phyloP scores from a whole-genome alignment of 768 basidiomycete genomes.

The Agaricus subrufescens region DNA sequence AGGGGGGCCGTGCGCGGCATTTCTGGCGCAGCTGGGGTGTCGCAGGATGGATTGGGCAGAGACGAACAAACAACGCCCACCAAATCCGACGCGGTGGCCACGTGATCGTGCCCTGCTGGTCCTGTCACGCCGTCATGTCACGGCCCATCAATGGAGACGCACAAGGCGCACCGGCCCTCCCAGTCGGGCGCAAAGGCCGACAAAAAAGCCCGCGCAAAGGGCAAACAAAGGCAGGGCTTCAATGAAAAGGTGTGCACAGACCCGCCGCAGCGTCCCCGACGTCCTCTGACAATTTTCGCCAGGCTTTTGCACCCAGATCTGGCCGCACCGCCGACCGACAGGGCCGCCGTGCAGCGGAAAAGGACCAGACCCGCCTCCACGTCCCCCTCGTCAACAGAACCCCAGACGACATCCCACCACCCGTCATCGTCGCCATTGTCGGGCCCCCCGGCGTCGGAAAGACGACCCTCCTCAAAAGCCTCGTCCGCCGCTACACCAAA shows the following conservation, averaged over 20 bases:
- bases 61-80: slow-evolving; percentile 12
- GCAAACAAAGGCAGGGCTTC: slow-evolving; percentile 69
- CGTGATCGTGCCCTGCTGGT: slow-evolving; percentile 17
- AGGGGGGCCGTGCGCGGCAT: slow-evolving; percentile 19
- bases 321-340: slow-evolving; percentile 86
- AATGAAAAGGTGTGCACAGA: slow-evolving; percentile 76
- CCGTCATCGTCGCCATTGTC: slow-evolving; percentile 90
- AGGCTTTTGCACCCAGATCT: slow-evolving; percentile 93
- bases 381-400: slow-evolving; percentile 95
- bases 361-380: slow-evolving; percentile 91
- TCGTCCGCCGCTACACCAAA: slow-evolving; percentile 90
- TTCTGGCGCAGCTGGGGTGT: slow-evolving; percentile 18
- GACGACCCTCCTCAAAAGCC: slow-evolving; percentile 86
- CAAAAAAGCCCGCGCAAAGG: slow-evolving; percentile 71
- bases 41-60: slow-evolving; percentile 15
- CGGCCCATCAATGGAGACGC: slow-evolving; percentile 22
- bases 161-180: slow-evolving; percentile 79
- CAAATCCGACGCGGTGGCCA: slow-evolving; percentile 24
- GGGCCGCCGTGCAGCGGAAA: slow-evolving; percentile 86
- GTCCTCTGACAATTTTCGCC: slow-evolving; percentile 5
- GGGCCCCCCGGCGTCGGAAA: slow-evolving; percentile 98
- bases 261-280: not conserved
- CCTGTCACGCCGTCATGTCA: too few species aligned
- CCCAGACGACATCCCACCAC: slow-evolving; percentile 87
- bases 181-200: slow-evolving; percentile 69